Percentiles rank a stretch among this genome's conserved stretches.
phyloP scores from a whole-genome alignment of 2,329 filamentous ascomycete genomes.

The Gliomastix tumulicola region DNA sequence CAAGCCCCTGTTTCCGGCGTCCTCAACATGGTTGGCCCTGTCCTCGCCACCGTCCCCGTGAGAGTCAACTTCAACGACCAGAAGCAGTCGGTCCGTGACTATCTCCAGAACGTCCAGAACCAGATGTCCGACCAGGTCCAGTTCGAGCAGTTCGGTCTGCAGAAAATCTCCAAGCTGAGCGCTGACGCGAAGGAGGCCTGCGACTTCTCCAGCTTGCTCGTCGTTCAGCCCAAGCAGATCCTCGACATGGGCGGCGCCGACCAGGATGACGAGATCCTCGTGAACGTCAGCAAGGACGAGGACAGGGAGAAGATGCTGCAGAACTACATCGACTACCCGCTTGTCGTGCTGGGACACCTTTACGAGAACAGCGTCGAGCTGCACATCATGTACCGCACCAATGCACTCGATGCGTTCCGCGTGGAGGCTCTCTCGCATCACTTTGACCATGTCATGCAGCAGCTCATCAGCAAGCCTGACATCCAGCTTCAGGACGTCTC shows the following conservation, averaged over 20 bases:
- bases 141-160: conserved; percentile 5
- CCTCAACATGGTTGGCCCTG: background rate
- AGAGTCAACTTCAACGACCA: background rate
- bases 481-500: background rate
- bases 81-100: background rate
- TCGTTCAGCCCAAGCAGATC: conserved; percentile 7
- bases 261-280: background rate
- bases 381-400: background rate
- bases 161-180: conserved; percentile 5
- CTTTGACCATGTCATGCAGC: conserved; percentile 1
- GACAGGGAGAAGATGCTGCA: background rate
- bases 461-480: background rate
- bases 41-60: background rate
- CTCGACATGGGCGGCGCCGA: background rate
- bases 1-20: background rate
- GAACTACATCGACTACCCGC: conserved; percentile 1
- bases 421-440: background rate
- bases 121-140: conserved; percentile 2
- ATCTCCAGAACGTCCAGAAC: conserved; percentile 15
- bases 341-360: background rate
- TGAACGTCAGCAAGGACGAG: background rate
- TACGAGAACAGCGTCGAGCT: background rate
- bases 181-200: conserved; percentile 4
- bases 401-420: background rate
- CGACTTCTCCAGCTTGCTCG: conserved; percentile 12